Evolutionary conservation across 2,329 filamentous ascomycete genomes (phyloP).

Genomic region (Stenocarpella maydis): DNA sequence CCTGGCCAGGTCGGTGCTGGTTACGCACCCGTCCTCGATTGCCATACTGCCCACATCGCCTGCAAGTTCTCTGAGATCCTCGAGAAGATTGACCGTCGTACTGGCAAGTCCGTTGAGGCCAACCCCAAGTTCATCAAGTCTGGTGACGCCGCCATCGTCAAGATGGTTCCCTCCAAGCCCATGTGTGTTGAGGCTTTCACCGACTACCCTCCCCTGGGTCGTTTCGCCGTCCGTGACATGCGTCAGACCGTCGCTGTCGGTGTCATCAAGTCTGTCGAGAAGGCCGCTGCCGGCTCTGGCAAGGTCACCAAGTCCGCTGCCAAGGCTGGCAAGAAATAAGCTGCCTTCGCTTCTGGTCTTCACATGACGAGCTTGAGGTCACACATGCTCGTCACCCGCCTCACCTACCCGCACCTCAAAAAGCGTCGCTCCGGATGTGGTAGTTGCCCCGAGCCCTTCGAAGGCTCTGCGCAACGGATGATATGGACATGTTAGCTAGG

Average conservation of each 20-base stretch:
- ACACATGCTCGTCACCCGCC: slow-evolving; percentile 31
- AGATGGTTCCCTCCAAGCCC: slow-evolving; percentile 99
- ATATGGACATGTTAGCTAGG: slow-evolving; percentile 44
- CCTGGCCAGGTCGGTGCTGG: slow-evolving; percentile 98
- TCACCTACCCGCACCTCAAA: slow-evolving; percentile 27
- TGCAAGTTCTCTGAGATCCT: slow-evolving; percentile 99
- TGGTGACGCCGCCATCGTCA: slow-evolving; percentile 99
- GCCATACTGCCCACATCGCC: slow-evolving; percentile 99
- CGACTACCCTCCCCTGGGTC: slow-evolving; percentile 98
- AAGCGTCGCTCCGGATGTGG: slow-evolving; percentile 40
- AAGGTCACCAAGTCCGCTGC: slow-evolving; percentile 78
- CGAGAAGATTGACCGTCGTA: slow-evolving; percentile 99
- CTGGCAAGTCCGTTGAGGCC: slow-evolving; percentile 94
- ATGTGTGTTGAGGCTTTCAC: slow-evolving; percentile 99
- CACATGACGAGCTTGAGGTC: slow-evolving; percentile 32
- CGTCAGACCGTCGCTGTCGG: slow-evolving; percentile 88
- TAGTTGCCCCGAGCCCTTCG: slow-evolving; percentile 36
- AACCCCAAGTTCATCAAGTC: slow-evolving; percentile 99
- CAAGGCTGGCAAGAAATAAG: slow-evolving; percentile 80
- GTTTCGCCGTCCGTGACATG: slow-evolving; percentile 99
- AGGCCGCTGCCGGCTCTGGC: slow-evolving; percentile 62
- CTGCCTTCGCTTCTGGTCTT: slow-evolving; percentile 36
- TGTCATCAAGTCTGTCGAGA: slow-evolving; percentile 90
- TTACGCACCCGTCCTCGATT: slow-evolving; percentile 98
- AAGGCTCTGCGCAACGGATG: slow-evolving; percentile 43